These are phyloP conservation scores for Microcos paniculata DNA, from an alignment of 345 rosid species.

Conservation along the genomic window DNA sequence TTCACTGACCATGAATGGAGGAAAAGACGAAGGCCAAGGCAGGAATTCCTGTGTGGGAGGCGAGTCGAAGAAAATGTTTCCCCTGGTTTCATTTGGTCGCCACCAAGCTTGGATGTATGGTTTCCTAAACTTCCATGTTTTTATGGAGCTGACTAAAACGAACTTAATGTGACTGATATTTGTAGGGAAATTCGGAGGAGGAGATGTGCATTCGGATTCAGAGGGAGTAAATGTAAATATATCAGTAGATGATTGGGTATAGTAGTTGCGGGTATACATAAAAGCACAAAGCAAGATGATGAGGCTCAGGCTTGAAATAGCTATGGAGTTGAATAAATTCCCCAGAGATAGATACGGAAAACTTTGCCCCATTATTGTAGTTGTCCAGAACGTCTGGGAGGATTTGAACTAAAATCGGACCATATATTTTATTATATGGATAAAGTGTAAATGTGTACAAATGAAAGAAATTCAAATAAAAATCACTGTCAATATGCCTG, in stretches of 20 bases:
- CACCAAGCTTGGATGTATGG: constrained; percentile 62
- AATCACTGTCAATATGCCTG: too few species aligned
- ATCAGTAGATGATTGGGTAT: not conserved
- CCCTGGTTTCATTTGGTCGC: constrained; percentile 57
- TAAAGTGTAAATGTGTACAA: too few species aligned
- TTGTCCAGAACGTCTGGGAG: too few species aligned
- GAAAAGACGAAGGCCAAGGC: constrained; percentile 53
- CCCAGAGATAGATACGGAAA: too few species aligned
- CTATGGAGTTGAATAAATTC: too few species aligned
- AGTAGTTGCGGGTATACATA: constrained; percentile 2
- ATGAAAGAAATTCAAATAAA: too few species aligned
- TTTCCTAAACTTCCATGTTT: constrained; percentile 44
- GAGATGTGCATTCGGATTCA: constrained; percentile 23
- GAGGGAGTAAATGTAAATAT: not conserved
- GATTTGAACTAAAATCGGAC: too few species aligned
- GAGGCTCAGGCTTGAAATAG: too few species aligned
- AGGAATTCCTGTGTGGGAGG: constrained; percentile 39
- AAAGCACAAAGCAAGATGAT: too few species aligned
- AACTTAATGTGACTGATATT: constrained; percentile 47
- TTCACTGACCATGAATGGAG: constrained; percentile 47
- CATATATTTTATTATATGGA: too few species aligned
- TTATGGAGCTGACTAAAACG: constrained; percentile 43
- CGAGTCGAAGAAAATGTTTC: constrained; percentile 53
- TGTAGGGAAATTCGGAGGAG: constrained; percentile 44
- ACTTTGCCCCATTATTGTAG: too few species aligned